phyloP scores from a whole-genome alignment of 495 filamentous ascomycete species.

The Annulohypoxylon nitens region DNA sequence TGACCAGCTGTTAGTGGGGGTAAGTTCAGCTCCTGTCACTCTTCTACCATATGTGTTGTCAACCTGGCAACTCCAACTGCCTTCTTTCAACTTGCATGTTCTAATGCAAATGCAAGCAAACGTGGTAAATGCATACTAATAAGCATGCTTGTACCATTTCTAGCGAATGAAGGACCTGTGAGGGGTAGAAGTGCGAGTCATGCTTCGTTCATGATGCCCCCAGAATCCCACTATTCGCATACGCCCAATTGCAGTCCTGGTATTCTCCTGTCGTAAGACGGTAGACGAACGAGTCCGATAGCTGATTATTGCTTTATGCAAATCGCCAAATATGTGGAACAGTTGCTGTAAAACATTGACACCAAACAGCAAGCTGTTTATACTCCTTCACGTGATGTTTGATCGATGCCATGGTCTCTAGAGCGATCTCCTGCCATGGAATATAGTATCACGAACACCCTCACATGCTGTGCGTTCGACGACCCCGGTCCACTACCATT shows the following conservation, averaged over 20 bases:
- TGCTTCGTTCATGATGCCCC: constrained; percentile 20
- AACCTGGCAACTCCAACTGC: not conserved
- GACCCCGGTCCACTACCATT: not conserved
- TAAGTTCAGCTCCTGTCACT: no score
- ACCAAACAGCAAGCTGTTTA: not conserved
- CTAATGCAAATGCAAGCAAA: constrained; percentile 6
- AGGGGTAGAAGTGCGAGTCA: constrained; percentile 31
- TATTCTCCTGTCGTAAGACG: constrained; percentile 16
- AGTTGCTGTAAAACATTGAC: not conserved
- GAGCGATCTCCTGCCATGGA: not conserved
- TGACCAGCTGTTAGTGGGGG: no score
- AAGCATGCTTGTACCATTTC: not conserved
- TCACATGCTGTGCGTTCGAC: constrained; percentile 4
- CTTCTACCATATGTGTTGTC: not conserved
- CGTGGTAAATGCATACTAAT: not conserved
- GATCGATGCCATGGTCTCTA: no score
- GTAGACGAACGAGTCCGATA: not conserved
- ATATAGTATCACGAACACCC: not conserved
- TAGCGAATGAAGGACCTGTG: not conserved
- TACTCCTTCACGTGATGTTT: not conserved
- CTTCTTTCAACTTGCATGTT: constrained; percentile 1
- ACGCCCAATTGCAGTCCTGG: constrained; percentile 6
- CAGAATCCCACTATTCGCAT: constrained; percentile 11
- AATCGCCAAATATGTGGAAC: not conserved
- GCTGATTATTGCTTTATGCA: not conserved